phyloP scores from a whole-genome alignment of 1,139 yeast genomes.

The Waltiozyma sp. region DNA sequence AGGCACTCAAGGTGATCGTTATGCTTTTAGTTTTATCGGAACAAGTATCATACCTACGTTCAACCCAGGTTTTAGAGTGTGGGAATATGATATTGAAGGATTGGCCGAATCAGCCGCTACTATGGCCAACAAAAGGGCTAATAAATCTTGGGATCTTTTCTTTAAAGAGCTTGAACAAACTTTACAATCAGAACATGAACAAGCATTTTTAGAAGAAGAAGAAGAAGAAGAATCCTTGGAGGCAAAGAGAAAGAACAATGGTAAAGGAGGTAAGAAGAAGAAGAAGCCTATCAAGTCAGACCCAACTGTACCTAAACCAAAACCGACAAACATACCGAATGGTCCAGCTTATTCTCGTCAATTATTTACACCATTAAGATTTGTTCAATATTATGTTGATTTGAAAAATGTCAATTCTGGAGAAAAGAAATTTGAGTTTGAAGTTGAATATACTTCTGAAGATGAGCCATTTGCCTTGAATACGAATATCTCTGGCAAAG shows the following conservation, averaged over 20 bases:
- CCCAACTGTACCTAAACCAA: conserved; percentile 55
- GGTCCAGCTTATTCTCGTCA: conserved; percentile 76
- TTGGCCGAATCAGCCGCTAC: conserved; percentile 20
- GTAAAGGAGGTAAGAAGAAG: conserved; percentile 18
- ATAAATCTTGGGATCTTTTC: conserved; percentile 43
- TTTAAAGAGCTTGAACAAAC: conserved; percentile 35
- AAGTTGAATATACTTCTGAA: conserved; percentile 61
- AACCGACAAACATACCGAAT: conserved; percentile 39
- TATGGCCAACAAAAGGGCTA: conserved; percentile 2
- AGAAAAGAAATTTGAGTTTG: conserved; percentile 38
- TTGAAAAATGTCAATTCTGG: conserved; percentile 39
- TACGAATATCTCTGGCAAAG: not conserved
- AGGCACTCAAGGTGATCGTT: conserved; percentile 44
- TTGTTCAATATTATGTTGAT: conserved; percentile 64
- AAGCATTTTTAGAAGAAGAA: conserved; percentile 16
- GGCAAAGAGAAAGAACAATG: conserved; percentile 6
- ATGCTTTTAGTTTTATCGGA: conserved; percentile 57
- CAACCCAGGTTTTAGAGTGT: conserved; percentile 70
- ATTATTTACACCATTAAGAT: conserved; percentile 58
- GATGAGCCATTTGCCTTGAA: conserved; percentile 39
- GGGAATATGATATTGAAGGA: conserved; percentile 73
- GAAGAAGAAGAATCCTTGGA: conserved; percentile 7
- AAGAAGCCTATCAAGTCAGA: conserved; percentile 32
- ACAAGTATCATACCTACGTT: conserved; percentile 80
- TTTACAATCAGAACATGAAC: conserved; percentile 17